These are phyloP conservation scores for Rhodomyrtus tomentosa DNA, from an alignment of 345 rosid species.

Conservation along the genomic window DNA sequence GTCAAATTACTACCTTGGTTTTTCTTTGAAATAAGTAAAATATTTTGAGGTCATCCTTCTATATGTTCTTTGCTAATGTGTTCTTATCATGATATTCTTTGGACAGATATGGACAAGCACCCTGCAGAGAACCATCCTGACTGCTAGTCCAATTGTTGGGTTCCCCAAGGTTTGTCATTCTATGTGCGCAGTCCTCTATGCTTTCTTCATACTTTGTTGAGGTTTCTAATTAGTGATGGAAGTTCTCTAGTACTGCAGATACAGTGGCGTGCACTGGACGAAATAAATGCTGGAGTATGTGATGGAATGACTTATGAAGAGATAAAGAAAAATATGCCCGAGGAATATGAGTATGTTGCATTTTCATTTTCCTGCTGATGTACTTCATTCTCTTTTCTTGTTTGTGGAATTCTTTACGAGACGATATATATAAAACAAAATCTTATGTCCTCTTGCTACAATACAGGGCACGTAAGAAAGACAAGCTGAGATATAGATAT, in stretches of 20 bases:
- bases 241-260: conserved; percentile 34
- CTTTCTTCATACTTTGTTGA: neutral
- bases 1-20: neutral
- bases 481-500: conserved; percentile 86
- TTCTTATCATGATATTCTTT: neutral
- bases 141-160: conserved; percentile 81
- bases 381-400: neutral
- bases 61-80: neutral
- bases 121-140: conserved; percentile 78
- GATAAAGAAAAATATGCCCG: conserved; percentile 86
- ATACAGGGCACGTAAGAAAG: conserved; percentile 72
- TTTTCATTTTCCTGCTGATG: neutral
- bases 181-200: neutral
- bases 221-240: neutral
- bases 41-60: neutral
- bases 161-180: conserved; percentile 75
- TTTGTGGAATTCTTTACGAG: neutral
- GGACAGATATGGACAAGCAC: conserved; percentile 97
- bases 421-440: neutral
- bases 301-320: conserved; percentile 99
- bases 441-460: neutral
- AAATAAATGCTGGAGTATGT: conserved; percentile 97
- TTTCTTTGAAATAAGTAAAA: neutral
- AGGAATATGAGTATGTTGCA: conserved; percentile 80
- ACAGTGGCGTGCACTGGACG: conserved; percentile 99